Base-by-base conservation (phyloP, 2,329 filamentous ascomycete species). In the Tolypocladium ovalisporum region DNA sequence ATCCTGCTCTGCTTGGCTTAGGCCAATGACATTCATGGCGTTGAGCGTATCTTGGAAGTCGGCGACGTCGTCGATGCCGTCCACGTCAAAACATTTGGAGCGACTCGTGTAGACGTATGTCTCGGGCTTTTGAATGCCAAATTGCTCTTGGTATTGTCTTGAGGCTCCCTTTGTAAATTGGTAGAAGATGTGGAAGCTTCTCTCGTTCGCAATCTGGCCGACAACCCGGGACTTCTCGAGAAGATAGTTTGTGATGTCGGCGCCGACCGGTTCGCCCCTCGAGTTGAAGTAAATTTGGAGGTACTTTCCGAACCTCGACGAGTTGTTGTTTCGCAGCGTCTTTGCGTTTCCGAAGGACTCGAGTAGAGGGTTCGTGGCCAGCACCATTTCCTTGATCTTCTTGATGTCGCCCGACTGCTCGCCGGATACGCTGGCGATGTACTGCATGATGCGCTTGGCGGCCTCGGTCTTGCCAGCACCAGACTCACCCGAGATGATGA, bases 101-200 rank as follows among this genome's bases (percentile, higher is more conserved):
- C 84, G 85, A 73, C 90, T 97, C 19, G 92, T 96, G 71, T 99
- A 99, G 29, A 89, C 76, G 72, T 99, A 99, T 37, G 91, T 90
- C 67, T 96, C 89, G 29, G 94, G 94, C 65, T 88, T 87, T 71
- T 97, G 93, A 24, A 99, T 79, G 54, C 94, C 94, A 68, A 90
- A 97, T n/a, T 79, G 85, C 67, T 94, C 85, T 70, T 90, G 82
- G 73, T 97, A 95, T 59, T 87, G 84, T 64, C 87, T 81, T n/a
- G 91, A 88, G 12, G 93, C 93, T 4, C 89, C 91, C 75, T 97
- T 99, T 52, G 94, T 90, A 73, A 97, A 97, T 73, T 99, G 94
- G 75, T 99, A 99, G 73, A 99, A 99, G 67, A 99, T 97, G 75
- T 99, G 94, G 73, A 99, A 99, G 75, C 96, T 97, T 65, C 94